Evolutionary conservation across 495 filamentous ascomycete genomes (phyloP).

Genomic region (Aspergillus campestris): DNA sequence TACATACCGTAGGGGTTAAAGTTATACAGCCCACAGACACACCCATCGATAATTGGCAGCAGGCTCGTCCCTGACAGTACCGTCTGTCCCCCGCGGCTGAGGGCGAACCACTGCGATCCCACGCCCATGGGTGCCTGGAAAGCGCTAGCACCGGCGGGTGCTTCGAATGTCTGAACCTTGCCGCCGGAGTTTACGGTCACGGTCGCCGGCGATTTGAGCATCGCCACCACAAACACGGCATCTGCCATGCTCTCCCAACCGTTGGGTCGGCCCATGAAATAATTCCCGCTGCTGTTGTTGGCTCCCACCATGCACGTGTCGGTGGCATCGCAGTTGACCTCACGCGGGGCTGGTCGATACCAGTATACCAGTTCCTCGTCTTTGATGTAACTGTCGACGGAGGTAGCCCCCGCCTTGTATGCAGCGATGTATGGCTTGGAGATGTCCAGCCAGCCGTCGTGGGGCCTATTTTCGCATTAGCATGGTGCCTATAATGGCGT

Average conservation of each 20-base stretch:
- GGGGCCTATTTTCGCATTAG: constrained; percentile 27
- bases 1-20: constrained; percentile 46
- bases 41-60: constrained; percentile 40
- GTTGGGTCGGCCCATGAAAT: constrained; percentile 46
- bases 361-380: constrained; percentile 49
- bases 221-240: constrained; percentile 45
- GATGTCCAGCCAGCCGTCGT: constrained; percentile 49
- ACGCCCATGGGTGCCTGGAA: constrained; percentile 43
- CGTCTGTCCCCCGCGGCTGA: constrained; percentile 31
- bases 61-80: constrained; percentile 43
- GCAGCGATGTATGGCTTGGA: constrained; percentile 49
- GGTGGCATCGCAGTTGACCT: constrained; percentile 43
- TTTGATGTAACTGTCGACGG: constrained; percentile 29
- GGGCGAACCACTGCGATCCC: constrained; percentile 43
- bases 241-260: constrained; percentile 44
- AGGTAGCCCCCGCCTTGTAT: constrained; percentile 43
- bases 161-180: constrained; percentile 34
- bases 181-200: constrained; percentile 40
- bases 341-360: constrained; percentile 43
- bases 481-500: neutral
- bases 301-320: constrained; percentile 36
- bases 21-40: constrained; percentile 52
- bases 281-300: constrained; percentile 40
- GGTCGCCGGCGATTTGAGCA: constrained; percentile 37
- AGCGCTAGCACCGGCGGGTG: constrained; percentile 40